These are phyloP conservation scores for Xylariales sp. DNA, from an alignment of 2,329 filamentous ascomycete genomes.

Conservation along the genomic window DNA sequence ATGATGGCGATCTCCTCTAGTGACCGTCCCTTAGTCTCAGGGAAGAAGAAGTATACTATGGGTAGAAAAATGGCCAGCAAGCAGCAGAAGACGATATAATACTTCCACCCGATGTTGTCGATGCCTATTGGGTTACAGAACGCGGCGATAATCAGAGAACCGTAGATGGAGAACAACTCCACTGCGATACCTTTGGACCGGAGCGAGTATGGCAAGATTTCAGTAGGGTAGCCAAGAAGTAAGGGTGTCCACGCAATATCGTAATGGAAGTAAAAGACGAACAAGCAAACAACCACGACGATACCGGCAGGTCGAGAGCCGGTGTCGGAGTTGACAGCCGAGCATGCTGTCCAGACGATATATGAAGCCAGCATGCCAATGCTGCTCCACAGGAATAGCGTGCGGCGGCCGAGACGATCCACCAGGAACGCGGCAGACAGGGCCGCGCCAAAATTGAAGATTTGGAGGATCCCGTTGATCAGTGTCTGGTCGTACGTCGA, in stretches of 20 bases:
- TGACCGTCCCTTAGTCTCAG: constrained; percentile 21
- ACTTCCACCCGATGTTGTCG: constrained; percentile 32
- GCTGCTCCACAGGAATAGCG: constrained; percentile 31
- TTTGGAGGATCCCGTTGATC: constrained; percentile 27
- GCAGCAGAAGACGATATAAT: constrained; percentile 32
- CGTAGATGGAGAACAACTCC: constrained; percentile 18
- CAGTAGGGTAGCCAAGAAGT: constrained; percentile 36
- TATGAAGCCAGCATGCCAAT: constrained; percentile 31
- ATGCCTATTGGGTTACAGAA: constrained; percentile 34
- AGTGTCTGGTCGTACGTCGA: constrained; percentile 27
- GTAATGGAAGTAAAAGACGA: constrained; percentile 41
- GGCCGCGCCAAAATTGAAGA: constrained; percentile 33
- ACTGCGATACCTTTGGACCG: constrained; percentile 30
- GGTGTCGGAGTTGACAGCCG: constrained; percentile 23
- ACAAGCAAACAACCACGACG: constrained; percentile 43
- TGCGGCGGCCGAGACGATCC: constrained; percentile 36
- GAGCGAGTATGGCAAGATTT: constrained; percentile 32
- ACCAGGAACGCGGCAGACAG: constrained; percentile 31
- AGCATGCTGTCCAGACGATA: constrained; percentile 33
- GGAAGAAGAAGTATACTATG: constrained; percentile 29
- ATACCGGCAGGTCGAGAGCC: constrained; percentile 29
- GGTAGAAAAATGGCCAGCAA: constrained; percentile 23
- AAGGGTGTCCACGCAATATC: constrained; percentile 43
- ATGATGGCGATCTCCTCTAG: constrained; percentile 24
- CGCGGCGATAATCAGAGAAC: constrained; percentile 22